phyloP scores from a whole-genome alignment of 345 rosid genomes.

The Citrus cavaleriei region DNA sequence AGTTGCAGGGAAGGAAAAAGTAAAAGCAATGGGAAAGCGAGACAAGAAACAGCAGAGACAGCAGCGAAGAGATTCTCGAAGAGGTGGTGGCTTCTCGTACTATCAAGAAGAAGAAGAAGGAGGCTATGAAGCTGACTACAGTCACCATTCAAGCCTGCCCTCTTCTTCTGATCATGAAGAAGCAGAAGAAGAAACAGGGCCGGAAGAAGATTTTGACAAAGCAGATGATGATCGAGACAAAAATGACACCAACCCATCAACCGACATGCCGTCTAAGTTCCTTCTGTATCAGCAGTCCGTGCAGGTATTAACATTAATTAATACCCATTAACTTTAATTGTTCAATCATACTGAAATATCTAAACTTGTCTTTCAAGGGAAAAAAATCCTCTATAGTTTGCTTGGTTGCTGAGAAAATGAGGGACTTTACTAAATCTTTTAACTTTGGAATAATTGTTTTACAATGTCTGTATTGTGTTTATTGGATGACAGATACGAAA shows the following conservation, averaged over 20 bases:
- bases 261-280: constrained; percentile 66
- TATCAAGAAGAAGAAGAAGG: constrained; percentile 32
- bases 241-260: constrained; percentile 27
- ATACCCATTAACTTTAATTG: background rate
- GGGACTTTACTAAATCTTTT: background rate
- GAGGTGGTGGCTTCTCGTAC: constrained; percentile 37
- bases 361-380: background rate
- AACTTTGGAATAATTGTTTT: background rate
- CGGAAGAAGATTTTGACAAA: constrained; percentile 18
- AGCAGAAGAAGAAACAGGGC: constrained; percentile 16
- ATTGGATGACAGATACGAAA: background rate
- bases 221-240: constrained; percentile 20
- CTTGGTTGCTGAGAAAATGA: background rate
- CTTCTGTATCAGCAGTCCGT: constrained; percentile 82
- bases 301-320: constrained; percentile 38
- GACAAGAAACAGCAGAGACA: constrained; percentile 67
- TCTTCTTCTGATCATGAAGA: constrained; percentile 25
- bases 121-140: constrained; percentile 11
- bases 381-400: background rate
- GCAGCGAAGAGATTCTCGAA: constrained; percentile 36
- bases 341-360: background rate
- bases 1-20: background rate
- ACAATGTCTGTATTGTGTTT: background rate
- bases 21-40: constrained; percentile 56
- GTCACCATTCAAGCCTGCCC: constrained; percentile 13